A percentile compares a stretch with the other conserved stretches of the same genome.
These are phyloP conservation scores for Penicillium canariense DNA, from an alignment of 495 filamentous ascomycete species.

Conservation along the genomic window DNA sequence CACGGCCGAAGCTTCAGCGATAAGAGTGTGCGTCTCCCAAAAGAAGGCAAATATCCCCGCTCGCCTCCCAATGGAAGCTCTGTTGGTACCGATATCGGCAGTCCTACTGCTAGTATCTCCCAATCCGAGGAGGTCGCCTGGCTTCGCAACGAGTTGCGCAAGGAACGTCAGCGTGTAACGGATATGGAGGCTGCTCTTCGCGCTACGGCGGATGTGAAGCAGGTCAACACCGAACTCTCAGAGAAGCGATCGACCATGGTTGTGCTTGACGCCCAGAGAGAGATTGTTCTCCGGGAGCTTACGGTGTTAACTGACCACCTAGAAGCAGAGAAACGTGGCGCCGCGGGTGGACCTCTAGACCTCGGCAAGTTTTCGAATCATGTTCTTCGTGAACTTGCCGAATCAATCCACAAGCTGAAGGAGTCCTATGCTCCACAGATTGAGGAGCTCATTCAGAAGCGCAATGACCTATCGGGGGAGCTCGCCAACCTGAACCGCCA, in stretches of 20 bases:
- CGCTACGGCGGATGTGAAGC: conserved; percentile 75
- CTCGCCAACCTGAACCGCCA: conserved; percentile 71
- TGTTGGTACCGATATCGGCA: conserved; percentile 63
- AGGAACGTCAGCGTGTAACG: conserved; percentile 73
- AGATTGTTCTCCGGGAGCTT: conserved; percentile 91
- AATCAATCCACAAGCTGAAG: conserved; percentile 82
- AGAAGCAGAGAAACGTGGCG: conserved; percentile 62
- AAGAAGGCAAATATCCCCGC: conserved; percentile 63
- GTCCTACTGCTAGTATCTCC: conserved; percentile 63
- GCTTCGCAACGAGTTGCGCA: conserved; percentile 74
- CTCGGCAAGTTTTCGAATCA: conserved; percentile 75
- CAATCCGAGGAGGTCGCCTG: conserved; percentile 69
- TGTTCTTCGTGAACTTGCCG: conserved; percentile 83
- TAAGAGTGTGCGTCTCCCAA: conserved; percentile 49
- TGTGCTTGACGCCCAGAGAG: conserved; percentile 89
- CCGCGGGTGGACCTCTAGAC: conserved; percentile 62
- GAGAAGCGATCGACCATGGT: conserved; percentile 97
- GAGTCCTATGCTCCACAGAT: conserved; percentile 72
- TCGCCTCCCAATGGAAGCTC: conserved; percentile 70
- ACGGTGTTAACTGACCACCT: conserved; percentile 80
- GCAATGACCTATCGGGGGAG: conserved; percentile 79
- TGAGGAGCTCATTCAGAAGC: conserved; percentile 78
- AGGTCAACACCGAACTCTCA: conserved; percentile 77
- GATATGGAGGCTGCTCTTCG: conserved; percentile 75
- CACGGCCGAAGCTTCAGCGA: conserved; percentile 92